Percentiles rank a stretch among this genome's conserved stretches.
phyloP scores from a whole-genome alignment of 2,329 filamentous ascomycete genomes.

The Dendryphion nanum region DNA sequence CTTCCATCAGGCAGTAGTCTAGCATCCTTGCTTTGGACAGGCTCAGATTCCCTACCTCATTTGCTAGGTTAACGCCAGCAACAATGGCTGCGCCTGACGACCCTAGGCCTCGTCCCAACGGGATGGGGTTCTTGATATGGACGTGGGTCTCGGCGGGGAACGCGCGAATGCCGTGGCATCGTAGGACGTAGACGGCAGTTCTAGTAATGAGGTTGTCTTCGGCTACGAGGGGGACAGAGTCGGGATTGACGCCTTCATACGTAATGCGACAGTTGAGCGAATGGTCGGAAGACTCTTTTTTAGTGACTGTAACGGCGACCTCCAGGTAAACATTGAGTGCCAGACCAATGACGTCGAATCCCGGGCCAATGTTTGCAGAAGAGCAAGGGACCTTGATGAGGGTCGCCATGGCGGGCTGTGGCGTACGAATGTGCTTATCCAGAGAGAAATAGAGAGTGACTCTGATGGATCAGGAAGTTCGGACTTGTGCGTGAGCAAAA shows the following conservation, averaged over 20 bases:
- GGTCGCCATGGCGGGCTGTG: slow-evolving; percentile 27
- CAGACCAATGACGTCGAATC: slow-evolving; percentile 96
- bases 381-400: slow-evolving; percentile 87
- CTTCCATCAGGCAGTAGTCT: slow-evolving; percentile 97
- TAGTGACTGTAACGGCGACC: slow-evolving; percentile 72
- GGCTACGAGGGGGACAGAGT: slow-evolving; percentile 77
- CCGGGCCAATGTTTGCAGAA: slow-evolving; percentile 93
- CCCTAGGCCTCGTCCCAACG: slow-evolving; percentile 87
- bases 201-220: slow-evolving; percentile 90
- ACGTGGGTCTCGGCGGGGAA: slow-evolving; percentile 85
- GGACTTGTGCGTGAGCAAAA: too few relatives aligned
- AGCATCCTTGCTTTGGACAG: slow-evolving; percentile 80
- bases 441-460: too few relatives aligned
- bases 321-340: slow-evolving; percentile 93
- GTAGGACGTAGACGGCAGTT: slow-evolving; percentile 88
- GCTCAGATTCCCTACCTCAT: slow-evolving; percentile 78
- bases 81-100: slow-evolving; percentile 95
- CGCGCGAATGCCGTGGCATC: slow-evolving; percentile 81
- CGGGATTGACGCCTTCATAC: slow-evolving; percentile 81
- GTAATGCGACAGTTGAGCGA: slow-evolving; percentile 85
- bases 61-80: slow-evolving; percentile 88
- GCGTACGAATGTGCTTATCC: too few relatives aligned
- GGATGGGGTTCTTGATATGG: slow-evolving; percentile 94
- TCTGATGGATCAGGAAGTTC: too few relatives aligned
- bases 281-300: slow-evolving; percentile 50